Conservation (phyloP, 2,329 filamentous ascomycete species). For the Sclerotinia nivalis region DNA sequence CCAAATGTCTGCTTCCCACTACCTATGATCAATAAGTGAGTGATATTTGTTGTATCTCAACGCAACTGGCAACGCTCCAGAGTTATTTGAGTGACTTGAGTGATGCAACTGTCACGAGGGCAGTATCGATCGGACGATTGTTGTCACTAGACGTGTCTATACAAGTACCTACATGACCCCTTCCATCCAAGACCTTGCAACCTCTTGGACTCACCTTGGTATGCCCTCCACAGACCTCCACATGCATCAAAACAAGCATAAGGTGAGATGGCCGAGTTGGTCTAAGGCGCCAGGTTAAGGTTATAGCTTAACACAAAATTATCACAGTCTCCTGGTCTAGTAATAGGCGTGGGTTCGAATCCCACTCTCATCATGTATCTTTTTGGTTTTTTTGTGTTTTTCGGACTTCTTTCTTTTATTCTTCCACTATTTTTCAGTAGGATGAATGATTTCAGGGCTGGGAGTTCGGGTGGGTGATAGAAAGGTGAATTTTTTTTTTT, state of each 20-base stretch:
- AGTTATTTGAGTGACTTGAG: neutral
- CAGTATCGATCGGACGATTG: too few species aligned
- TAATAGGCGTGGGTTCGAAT: slow-evolving; percentile 20
- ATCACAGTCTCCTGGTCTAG: slow-evolving; percentile 8
- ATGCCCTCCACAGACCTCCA: fast-evolving
- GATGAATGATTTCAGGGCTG: neutral
- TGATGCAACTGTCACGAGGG: neutral
- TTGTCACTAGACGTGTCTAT: too few species aligned
- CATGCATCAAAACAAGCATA: neutral
- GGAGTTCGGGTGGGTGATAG: too few species aligned
- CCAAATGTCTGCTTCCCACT: neutral
- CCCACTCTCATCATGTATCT: neutral
- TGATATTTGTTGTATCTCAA: neutral
- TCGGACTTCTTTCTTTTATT: neutral
- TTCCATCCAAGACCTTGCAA: neutral
- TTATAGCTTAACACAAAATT: neutral
- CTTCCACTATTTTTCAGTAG: too few species aligned
- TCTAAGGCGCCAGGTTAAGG: slow-evolving; percentile 22
- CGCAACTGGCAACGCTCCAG: neutral
- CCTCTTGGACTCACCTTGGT: neutral
- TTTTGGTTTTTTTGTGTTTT: neutral
- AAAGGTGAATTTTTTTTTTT: neutral
- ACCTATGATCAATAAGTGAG: neutral
- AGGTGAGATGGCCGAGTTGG: slow-evolving; percentile 19
- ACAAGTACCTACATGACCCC: neutral